Evolutionary conservation across 345 rosid species (phyloP).

Genomic region (Viola odorata): DNA sequence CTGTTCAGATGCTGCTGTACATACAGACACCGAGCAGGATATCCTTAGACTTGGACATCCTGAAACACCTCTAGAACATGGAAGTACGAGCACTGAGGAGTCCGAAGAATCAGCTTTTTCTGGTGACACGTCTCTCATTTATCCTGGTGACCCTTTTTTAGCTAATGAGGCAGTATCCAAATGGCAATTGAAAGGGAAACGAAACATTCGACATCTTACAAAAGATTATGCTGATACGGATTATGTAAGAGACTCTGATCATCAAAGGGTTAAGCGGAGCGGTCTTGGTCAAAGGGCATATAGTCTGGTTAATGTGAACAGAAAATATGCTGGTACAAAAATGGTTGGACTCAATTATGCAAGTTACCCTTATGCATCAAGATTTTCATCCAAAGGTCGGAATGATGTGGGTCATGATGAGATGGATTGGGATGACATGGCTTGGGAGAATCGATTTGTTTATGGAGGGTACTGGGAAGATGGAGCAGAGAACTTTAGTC

Average conservation of each 20-base stretch:
- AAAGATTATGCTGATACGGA: slow-evolving; percentile 30
- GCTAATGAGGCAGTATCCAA: slow-evolving; percentile 66
- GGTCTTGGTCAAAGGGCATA: slow-evolving; percentile 38
- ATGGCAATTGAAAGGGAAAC: slow-evolving; percentile 90
- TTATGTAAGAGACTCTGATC: slow-evolving; percentile 34
- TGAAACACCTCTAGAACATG: slow-evolving; percentile 41
- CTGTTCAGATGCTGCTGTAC: slow-evolving; percentile 28
- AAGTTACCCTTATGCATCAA: slow-evolving; percentile 32
- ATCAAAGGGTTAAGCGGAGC: slow-evolving; percentile 36
- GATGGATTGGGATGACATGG: slow-evolving; percentile 53
- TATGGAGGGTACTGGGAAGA: slow-evolving; percentile 37
- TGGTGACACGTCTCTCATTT: slow-evolving; percentile 49
- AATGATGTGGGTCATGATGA: slow-evolving; percentile 30
- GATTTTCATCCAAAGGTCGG: slow-evolving; percentile 35
- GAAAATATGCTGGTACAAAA: slow-evolving; percentile 34
- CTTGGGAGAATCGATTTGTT: slow-evolving; percentile 43
- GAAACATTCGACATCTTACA: slow-evolving; percentile 64
- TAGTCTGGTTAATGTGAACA: slow-evolving; percentile 38
- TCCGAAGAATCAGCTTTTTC: slow-evolving; percentile 63
- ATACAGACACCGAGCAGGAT: slow-evolving; percentile 28
- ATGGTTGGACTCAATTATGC: slow-evolving; percentile 33
- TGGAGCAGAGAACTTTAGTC: slow-evolving; percentile 33
- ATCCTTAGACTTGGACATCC: slow-evolving; percentile 26
- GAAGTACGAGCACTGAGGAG: slow-evolving; percentile 74
- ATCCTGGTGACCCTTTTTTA: slow-evolving; percentile 40